Base-by-base conservation (phyloP, 164 flowering plant species). In the Annona cherimola region DNA sequence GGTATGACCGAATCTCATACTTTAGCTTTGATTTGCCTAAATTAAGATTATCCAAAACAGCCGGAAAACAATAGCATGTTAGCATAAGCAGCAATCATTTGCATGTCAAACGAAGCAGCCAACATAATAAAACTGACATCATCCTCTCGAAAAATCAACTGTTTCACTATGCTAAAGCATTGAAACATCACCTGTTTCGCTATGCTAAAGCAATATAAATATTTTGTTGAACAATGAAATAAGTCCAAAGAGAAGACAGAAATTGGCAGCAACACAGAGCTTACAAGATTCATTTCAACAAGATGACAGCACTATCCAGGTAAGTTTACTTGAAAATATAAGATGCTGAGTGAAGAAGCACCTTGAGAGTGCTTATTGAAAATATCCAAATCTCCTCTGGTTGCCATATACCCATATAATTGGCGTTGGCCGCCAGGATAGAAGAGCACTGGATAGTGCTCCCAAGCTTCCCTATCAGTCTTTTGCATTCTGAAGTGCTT, bases 321-420 rank as follows among this genome's bases (percentile, higher is more conserved):
- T 50, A 50, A 16, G 14, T 16, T 50, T 16, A 9, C 57, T 50
- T 16, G 35, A 7, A 50, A 50, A 50, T 50, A 50, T 50, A 16
- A 50, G 57, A 5, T 45, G 9, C 57, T 50, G 57, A 50, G 9
- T 11, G 57, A 50, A 71, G 35, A 46, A 12, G n/a, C 54, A 93
- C 98, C 99, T 69, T 81, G 90, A 39, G 81, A 82, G 74, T 96
- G 99, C 75, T 77, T 85, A 66, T 96, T 91, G 73, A 96, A 96
- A 26, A 9, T 14, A 2, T 88, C 90, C 81, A 96, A 0, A 68
- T 96, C 99, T 20, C 84, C 85, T 75, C 86, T 86, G 50, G 26
- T 5, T 1, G 97, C 96, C 83, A 93, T 74, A 80, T 68, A 93
- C 5, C 99, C 99, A 84, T 88, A 96, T 1, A 96, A 85, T 45